These are phyloP conservation scores for Ophiocordyceps polyrhachis-furcata DNA, from an alignment of 2,329 filamentous ascomycete genomes.

Conservation along the genomic window DNA sequence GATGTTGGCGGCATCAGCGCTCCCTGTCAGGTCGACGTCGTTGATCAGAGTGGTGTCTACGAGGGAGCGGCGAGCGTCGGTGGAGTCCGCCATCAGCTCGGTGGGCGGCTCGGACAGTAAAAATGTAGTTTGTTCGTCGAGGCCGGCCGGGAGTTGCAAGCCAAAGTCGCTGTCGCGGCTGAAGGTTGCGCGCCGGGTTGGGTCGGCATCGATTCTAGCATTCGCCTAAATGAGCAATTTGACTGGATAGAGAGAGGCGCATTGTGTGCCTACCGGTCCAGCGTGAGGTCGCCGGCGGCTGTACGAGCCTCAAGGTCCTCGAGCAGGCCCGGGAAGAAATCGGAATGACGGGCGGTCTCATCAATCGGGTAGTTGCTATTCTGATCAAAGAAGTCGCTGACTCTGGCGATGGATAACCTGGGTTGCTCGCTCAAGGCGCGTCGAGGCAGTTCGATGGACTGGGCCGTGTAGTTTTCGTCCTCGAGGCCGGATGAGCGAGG, in stretches of 20 bases:
- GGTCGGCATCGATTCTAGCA: constrained; percentile 19
- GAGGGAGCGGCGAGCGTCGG: constrained; percentile 6
- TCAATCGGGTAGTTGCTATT: constrained; percentile 16
- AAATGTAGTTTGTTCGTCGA: constrained; percentile 32
- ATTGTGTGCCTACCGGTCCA: constrained; percentile 20
- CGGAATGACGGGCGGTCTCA: constrained; percentile 26
- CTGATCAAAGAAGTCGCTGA: constrained; percentile 30
- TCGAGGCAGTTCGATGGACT: constrained; percentile 41
- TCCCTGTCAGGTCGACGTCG: background rate
- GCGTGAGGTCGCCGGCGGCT: constrained; percentile 20
- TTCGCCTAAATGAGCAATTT: constrained; percentile 3
- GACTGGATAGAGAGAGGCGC: background rate
- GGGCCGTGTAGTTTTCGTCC: constrained; percentile 38
- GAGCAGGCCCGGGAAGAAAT: constrained; percentile 31
- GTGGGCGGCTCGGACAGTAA: constrained; percentile 19
- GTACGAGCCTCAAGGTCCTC: constrained; percentile 22
- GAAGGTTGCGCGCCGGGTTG: constrained; percentile 17
- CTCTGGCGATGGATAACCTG: constrained; percentile 31
- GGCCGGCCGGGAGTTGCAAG: constrained; percentile 27
- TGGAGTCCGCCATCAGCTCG: constrained; percentile 1
- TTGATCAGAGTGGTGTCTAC: constrained; percentile 1
- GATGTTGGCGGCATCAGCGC: background rate
- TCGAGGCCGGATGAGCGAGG: constrained; percentile 36
- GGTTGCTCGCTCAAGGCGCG: constrained; percentile 28
- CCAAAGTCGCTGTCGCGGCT: constrained; percentile 32